A percentile compares a stretch with the other conserved stretches of the same genome.
These are phyloP conservation scores for Wallacemonas sp. DNA, from an alignment of 208 protist species.

Conservation along the genomic window DNA sequence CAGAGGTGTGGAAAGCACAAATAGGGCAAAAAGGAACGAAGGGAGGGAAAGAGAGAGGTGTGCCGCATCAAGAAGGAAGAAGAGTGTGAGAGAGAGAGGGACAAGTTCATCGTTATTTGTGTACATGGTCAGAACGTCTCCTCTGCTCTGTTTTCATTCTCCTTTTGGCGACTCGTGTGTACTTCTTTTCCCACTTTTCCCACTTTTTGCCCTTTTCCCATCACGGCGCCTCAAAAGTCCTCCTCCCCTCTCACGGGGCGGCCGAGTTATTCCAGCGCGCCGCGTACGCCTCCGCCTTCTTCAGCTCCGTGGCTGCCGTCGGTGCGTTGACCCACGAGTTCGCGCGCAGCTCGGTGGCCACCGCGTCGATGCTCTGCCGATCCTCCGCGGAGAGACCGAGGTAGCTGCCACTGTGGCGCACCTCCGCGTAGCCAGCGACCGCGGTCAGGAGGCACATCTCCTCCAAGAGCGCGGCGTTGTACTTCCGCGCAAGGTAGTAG, in stretches of 20 bases:
- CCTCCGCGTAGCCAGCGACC: slow-evolving; percentile 61
- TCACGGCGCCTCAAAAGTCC: no score
- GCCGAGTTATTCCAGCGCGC: slow-evolving; percentile 49
- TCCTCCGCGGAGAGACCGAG: slow-evolving; percentile 51
- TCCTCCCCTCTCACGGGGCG: not conserved
- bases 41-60: no score
- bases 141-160: no score
- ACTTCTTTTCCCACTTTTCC: not conserved
- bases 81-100: no score
- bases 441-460: slow-evolving; percentile 78
- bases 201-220: not conserved
- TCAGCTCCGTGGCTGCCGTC: slow-evolving; percentile 47
- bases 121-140: no score
- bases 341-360: slow-evolving; percentile 66
- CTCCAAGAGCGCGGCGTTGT: slow-evolving; percentile 69
- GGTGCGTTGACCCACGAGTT: slow-evolving; percentile 64
- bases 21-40: slow-evolving; percentile 16
- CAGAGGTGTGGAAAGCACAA: slow-evolving; percentile 5
- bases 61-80: no score
- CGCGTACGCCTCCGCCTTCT: slow-evolving; percentile 48
- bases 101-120: no score
- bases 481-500: slow-evolving; percentile 67
- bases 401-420: slow-evolving; percentile 52
- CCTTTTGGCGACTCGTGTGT: not conserved
- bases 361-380: slow-evolving; percentile 50